Conservation (phyloP, 257 asterid genomes). For the Primulina tabacum region DNA sequence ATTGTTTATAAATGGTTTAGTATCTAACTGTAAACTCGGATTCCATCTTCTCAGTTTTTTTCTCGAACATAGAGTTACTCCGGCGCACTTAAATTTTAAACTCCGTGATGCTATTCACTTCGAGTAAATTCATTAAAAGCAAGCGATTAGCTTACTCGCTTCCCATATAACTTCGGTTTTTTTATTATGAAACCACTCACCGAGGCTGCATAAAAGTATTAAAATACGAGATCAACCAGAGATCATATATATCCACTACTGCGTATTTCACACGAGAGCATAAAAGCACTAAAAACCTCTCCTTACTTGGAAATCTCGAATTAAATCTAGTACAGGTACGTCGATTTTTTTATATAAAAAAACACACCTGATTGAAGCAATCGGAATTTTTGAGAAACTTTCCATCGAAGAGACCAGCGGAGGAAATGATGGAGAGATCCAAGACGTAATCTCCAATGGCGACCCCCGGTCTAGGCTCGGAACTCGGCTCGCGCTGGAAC, state of each 20-base stretch:
- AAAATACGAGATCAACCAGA: conserved; percentile 6
- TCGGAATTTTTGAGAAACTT: conserved; percentile 56
- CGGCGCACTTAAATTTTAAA: not conserved
- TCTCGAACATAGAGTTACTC: conserved; percentile 12
- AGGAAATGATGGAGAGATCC: conserved; percentile 65
- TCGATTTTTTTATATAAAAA: not conserved
- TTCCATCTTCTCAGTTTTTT: not conserved
- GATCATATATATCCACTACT: not conserved
- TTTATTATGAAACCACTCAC: conserved; percentile 24
- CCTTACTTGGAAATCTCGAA: not conserved
- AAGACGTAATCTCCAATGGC: conserved; percentile 77
- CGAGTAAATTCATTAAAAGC: not conserved
- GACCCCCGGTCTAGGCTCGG: conserved; percentile 74
- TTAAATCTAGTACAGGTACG: not conserved
- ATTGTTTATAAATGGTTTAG: not conserved
- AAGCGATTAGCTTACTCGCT: not conserved
- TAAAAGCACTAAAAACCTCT: not conserved
- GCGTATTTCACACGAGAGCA: not conserved
- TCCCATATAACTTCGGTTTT: conserved; percentile 1
- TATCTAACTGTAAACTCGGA: not conserved
- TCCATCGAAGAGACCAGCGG: conserved; percentile 79
- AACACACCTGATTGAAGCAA: conserved; percentile 69
- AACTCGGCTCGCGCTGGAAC: conserved; percentile 53
- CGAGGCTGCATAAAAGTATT: conserved; percentile 21
- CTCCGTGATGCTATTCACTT: not conserved